Evolutionary conservation across 2,329 filamentous ascomycete genomes (phyloP).

Genomic region (Ophiostoma ips): DNA sequence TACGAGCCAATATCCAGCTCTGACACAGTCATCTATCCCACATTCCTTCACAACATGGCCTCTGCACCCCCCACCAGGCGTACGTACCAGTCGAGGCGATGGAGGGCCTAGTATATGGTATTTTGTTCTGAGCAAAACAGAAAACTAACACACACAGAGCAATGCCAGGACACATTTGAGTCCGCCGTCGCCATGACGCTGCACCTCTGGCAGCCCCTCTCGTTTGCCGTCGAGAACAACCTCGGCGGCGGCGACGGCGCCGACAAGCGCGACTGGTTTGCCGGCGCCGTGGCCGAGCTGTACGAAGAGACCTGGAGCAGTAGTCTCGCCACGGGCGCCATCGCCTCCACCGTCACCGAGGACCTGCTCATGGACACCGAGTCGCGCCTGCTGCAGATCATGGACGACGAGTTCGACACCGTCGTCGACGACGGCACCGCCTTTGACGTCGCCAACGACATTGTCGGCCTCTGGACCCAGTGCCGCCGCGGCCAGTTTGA

Average conservation of each 20-base stretch:
- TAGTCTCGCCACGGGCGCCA: conserved; percentile 15
- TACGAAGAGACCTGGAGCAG: conserved; percentile 30
- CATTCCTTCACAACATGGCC: conserved; percentile 1
- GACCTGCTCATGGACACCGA: conserved; percentile 69
- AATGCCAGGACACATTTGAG: conserved; percentile 58
- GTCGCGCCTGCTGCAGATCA: conserved; percentile 71
- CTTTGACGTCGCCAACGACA: conserved; percentile 55
- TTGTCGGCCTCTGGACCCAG: conserved; percentile 53
- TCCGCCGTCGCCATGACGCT: conserved; percentile 74
- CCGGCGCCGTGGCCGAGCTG: conserved; percentile 71
- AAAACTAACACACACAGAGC: conserved; percentile 26
- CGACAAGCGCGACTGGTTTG: conserved; percentile 95
- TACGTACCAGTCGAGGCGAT: neutral
- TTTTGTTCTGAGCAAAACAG: too few relatives aligned
- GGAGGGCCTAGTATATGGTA: too few relatives aligned
- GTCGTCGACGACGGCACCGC: conserved; percentile 83
- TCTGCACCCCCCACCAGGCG: conserved; percentile 4
- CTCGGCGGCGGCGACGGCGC: conserved; percentile 74
- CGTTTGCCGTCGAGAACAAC: conserved; percentile 70
- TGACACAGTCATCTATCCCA: neutral
- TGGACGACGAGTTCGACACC: conserved; percentile 92
- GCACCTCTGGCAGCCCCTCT: conserved; percentile 77
- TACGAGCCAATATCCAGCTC: neutral
- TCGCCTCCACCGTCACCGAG: conserved; percentile 18
- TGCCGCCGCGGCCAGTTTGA: conserved; percentile 51